A percentile compares a stretch with the other conserved stretches of the same genome.
phyloP scores from a whole-genome alignment of 805 yeast genomes.

The Wickerhamiella azyma region DNA sequence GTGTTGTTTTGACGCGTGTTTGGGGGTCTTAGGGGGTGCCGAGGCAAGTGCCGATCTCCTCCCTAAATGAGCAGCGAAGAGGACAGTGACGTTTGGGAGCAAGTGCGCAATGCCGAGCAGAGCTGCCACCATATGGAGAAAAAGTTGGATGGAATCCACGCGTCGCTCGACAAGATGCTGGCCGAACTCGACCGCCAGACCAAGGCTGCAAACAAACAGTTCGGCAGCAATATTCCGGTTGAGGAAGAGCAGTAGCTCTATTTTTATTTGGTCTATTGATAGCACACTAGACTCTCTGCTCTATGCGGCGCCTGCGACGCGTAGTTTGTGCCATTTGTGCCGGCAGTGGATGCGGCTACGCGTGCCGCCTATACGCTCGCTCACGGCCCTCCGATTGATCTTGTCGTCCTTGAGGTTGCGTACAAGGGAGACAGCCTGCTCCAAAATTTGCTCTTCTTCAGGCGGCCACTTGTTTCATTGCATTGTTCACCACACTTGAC shows the following conservation, averaged over 20 bases:
- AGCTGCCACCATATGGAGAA: constrained; percentile 16
- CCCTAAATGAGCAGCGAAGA: constrained; percentile 10
- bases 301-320: too few species aligned
- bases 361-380: constrained; percentile 78
- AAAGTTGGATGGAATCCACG: constrained; percentile 15
- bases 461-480: constrained; percentile 67
- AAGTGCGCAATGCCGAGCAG: constrained; percentile 17
- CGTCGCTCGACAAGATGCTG: constrained; percentile 14
- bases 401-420: constrained; percentile 22
- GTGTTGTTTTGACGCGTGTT: too few species aligned
- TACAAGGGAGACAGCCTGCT: constrained; percentile 40
- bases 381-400: constrained; percentile 84
- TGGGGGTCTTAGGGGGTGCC: too few species aligned
- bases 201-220: constrained; percentile 3
- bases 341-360: constrained; percentile 90
- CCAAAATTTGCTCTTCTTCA: constrained; percentile 54
- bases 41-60: too few species aligned
- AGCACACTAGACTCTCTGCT: too few species aligned
- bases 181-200: constrained; percentile 9
- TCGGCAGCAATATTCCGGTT: background rate
- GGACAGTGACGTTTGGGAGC: constrained; percentile 18
- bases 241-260: background rate
- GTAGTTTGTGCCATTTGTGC: constrained; percentile 88
- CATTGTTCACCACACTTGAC: constrained; percentile 79
- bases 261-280: too few species aligned